phyloP scores from a whole-genome alignment of 306 rosid genomes.

The Mimosa pudica region DNA sequence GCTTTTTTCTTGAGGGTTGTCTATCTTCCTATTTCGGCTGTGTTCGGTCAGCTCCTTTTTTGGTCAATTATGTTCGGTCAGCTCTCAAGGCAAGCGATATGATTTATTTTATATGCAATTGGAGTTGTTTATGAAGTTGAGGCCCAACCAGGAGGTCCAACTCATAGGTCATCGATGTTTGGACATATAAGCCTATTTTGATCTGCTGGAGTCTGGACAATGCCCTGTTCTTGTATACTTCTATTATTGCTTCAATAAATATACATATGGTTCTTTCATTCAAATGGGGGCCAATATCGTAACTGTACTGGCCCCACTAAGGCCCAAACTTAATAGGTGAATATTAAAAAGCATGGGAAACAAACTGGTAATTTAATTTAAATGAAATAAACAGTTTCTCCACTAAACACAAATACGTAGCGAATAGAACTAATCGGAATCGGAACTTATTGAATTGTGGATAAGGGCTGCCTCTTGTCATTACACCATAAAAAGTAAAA shows the following conservation, averaged over 20 bases:
- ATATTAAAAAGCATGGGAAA: neutral
- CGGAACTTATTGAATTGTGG: no score
- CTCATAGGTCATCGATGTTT: neutral
- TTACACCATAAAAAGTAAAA: no score
- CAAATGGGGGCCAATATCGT: neutral
- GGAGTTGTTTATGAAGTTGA: neutral
- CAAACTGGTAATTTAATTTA: neutral
- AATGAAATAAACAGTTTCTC: no score
- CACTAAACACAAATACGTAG: no score
- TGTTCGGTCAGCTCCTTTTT: neutral
- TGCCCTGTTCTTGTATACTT: no score
- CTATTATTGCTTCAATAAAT: neutral
- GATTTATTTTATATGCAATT: neutral
- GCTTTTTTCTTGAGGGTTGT: constrained; percentile 1
- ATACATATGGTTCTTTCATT: neutral
- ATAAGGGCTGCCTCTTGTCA: no score
- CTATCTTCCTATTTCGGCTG: neutral
- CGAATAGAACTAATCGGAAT: no score
- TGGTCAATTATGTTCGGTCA: neutral
- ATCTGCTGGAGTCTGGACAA: neutral
- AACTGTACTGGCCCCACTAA: neutral
- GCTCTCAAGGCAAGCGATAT: neutral
- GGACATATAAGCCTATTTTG: neutral
- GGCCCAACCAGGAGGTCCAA: neutral
- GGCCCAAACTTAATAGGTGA: neutral